Base-by-base conservation (phyloP, 1,139 yeast species). In the Candida tetrigidarum region DNA sequence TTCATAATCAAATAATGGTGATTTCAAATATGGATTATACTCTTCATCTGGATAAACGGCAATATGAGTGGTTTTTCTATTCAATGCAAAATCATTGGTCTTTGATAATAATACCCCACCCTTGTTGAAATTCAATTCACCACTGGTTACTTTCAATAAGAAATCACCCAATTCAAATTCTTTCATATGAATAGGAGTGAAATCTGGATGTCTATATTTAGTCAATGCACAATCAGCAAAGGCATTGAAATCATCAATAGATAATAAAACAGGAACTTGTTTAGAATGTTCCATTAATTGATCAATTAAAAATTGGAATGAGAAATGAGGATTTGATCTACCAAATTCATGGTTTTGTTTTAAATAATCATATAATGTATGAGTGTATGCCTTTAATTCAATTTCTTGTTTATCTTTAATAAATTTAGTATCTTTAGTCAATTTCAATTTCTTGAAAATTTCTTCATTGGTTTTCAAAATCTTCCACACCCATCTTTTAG, bases 201-300 rank as follows among this genome's bases (percentile, higher is more conserved):
- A 83, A 33, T 80, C 71, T 2, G 78, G 66, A 57, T 83, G 78
- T 54, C 80, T 79, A 68, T 91, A 89, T 41, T 67, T 74, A 8
- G 96, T 80, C 43, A 66, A 64, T 9, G 87, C 74, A 33, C 68
- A 60, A 43, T 83, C 79, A 16, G 84, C 66, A 46, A 90, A 66
- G 1, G 84, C 81, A 49, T 90, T 84, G 58, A 90, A 76, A 60
- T 88, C 84, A 60, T 92, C 98, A 39, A 90, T 71, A 5, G 96
- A 75, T 41, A 90, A 70, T 43, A 83, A 68, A 4, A 90, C 85
- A 1, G 96, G 93, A 33, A 71, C 58, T 7, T 58, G 49, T 14
- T 63, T 52, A 42, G 83, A 78, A 36, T 64, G 64, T 25, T 76
- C 62, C 41, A 83, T 49, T 45, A 74, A 66, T 63, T 86, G 89